Evolutionary conservation across 768 basidiomycete genomes (phyloP).

Genomic region (Chalciporus sphaerocephalus): DNA sequence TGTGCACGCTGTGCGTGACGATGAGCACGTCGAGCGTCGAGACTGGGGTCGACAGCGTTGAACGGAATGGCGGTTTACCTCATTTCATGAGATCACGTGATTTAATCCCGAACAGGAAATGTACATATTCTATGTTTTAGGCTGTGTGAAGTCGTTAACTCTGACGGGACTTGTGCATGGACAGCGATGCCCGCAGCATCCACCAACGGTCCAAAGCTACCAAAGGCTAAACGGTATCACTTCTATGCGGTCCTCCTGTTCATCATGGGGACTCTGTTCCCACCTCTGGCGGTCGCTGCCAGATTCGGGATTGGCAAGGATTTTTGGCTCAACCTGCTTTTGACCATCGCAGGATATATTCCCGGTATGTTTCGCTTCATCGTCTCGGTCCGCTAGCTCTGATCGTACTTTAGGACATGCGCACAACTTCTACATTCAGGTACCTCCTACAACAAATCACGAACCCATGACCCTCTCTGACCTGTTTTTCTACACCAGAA

Average conservation of each 20-base stretch:
- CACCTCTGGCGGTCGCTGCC: slow-evolving; percentile 93
- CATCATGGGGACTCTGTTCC: slow-evolving; percentile 84
- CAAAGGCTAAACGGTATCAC: slow-evolving; percentile 61
- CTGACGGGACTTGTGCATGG: slow-evolving; percentile 2
- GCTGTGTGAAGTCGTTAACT: too few species aligned
- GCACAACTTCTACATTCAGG: slow-evolving; percentile 93
- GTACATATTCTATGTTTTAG: too few species aligned
- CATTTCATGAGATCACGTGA: slow-evolving; percentile 28
- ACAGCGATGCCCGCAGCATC: slow-evolving; percentile 33
- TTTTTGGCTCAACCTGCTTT: slow-evolving; percentile 84
- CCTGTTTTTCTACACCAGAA: slow-evolving; percentile 48
- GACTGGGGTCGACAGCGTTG: slow-evolving; percentile 5
- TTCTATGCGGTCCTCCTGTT: slow-evolving; percentile 79
- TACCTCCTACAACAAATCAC: slow-evolving; percentile 24
- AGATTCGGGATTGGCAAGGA: slow-evolving; percentile 89
- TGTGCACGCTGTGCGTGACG: slow-evolving; percentile 17
- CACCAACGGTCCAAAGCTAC: slow-evolving; percentile 55
- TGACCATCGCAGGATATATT: slow-evolving; percentile 90
- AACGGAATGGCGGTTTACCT: slow-evolving; percentile 19
- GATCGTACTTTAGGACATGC: slow-evolving; percentile 56
- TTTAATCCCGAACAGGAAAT: slow-evolving; percentile 2
- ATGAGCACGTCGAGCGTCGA: slow-evolving; percentile 22
- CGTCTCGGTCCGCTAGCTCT: background rate
- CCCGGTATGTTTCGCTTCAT: slow-evolving; percentile 49
- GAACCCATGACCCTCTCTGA: slow-evolving; percentile 1